These are phyloP conservation scores for Neolecta irregularis DNA, from an alignment of 1,139 yeast species.

Conservation along the genomic window DNA sequence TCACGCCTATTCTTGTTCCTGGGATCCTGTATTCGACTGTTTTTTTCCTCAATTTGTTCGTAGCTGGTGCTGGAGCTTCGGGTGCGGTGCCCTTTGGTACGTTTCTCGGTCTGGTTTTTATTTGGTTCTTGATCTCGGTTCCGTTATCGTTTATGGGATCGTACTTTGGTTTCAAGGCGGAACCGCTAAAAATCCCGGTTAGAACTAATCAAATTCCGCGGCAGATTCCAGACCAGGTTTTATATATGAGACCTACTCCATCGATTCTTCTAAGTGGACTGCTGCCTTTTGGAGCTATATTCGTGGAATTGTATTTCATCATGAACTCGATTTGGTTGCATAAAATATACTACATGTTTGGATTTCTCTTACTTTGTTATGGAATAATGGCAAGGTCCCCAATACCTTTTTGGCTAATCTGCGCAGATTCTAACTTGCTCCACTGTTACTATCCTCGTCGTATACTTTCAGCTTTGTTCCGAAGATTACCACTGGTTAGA, in stretches of 20 bases:
- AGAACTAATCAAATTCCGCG: constrained; percentile 68
- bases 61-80: constrained; percentile 64
- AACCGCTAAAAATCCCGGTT: constrained; percentile 17
- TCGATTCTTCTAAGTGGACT: constrained; percentile 68
- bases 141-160: constrained; percentile 79
- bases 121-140: constrained; percentile 76
- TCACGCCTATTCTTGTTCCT: constrained; percentile 78
- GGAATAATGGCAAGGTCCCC: constrained; percentile 39
- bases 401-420: not conserved
- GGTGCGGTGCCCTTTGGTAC: constrained; percentile 94
- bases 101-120: constrained; percentile 58
- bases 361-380: constrained; percentile 81
- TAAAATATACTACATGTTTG: constrained; percentile 91
- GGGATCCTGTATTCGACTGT: constrained; percentile 52
- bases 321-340: constrained; percentile 88
- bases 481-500: constrained; percentile 90
- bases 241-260: constrained; percentile 57
- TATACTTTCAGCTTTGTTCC: constrained; percentile 71
- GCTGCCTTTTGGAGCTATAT: constrained; percentile 49
- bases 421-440: constrained; percentile 49
- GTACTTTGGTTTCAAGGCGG: constrained; percentile 50
- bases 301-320: constrained; percentile 75
- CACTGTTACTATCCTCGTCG: constrained; percentile 62
- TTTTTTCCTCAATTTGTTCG: constrained; percentile 61
- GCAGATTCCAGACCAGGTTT: constrained; percentile 84